Base-by-base conservation (phyloP, 306 rosid genomes). In the Cicer arietinum region DNA sequence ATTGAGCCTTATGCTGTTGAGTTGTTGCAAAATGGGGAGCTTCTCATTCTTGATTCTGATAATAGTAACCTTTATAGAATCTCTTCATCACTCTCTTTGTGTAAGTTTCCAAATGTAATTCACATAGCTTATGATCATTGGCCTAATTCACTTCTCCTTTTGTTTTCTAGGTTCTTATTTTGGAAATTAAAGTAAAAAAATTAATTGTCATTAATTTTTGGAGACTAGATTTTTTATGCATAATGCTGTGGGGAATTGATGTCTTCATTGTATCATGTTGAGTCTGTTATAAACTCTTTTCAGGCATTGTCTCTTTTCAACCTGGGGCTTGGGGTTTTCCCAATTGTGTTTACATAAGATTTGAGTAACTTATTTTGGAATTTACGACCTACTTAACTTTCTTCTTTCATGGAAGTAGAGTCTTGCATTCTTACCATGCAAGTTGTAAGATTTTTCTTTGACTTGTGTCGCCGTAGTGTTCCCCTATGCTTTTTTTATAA, bases 1-100 rank as follows among this genome's bases (percentile, higher is more conserved):
- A 83, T 93, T 63, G 98, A 93, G 86, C 98, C 98, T 79, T 86
- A 88, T 85, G 85, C 93, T 6, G 91, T 93, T 63, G 96, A 93
- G 86, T 81, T 90, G 65, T 80, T 93, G 70, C 85, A 94, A 18
- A 86, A 71, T 81, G 98, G 93, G 76, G 96, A 93, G 81, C 93
- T 93, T 89, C 87, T 93, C 57, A 89, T 93, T 83, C 86, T 93
- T 59, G 96, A 93, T 76, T 93, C 98, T 6, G 88, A 91, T 62
- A 93, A 90, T 75, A 90, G 88, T 60, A 90, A 93, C 78, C 77
- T 90, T 53, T 93, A 90, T 64, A 85, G 90, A 79, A 93, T 93
- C 59, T 89, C 92, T 10, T 84, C 98, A 39, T 85, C 96, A n/a
- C 88, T 93, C n/a, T 90, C 98, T 73, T 82, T 89, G 14, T 89